A percentile compares a stretch with the other conserved stretches of the same genome.
Conservation (phyloP, 164 flowering plant species). For the Malania oleifera region DNA sequence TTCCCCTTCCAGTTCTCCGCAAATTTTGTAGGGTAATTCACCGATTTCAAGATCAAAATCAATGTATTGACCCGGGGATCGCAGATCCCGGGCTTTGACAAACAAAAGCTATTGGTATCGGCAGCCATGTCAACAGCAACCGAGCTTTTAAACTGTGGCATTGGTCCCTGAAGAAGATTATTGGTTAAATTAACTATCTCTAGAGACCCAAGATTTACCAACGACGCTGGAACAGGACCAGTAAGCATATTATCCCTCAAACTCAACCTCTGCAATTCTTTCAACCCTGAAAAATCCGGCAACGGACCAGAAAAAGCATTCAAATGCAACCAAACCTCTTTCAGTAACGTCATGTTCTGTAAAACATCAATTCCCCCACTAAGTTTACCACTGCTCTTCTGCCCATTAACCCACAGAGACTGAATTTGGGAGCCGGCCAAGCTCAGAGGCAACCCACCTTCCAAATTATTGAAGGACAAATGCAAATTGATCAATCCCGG, state of each 20-base stretch:
- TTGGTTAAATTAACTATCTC: slow-evolving; percentile 63
- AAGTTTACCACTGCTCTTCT: slow-evolving; percentile 35
- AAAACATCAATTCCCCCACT: slow-evolving; percentile 59
- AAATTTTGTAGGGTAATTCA: slow-evolving; percentile 52
- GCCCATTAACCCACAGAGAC: slow-evolving; percentile 90
- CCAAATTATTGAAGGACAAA: slow-evolving; percentile 55
- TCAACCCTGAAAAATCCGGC: slow-evolving; percentile 66
- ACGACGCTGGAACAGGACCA: slow-evolving; percentile 70
- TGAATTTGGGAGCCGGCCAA: slow-evolving; percentile 49
- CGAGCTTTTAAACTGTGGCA: slow-evolving; percentile 47
- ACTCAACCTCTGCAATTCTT: slow-evolving; percentile 39
- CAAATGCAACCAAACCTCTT: slow-evolving; percentile 70
- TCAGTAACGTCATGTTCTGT: slow-evolving; percentile 65
- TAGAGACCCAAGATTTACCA: slow-evolving; percentile 44
- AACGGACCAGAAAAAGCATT: slow-evolving; percentile 80
- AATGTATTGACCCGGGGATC: slow-evolving; percentile 50
- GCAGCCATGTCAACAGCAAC: slow-evolving; percentile 44
- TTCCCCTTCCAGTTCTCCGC: slow-evolving; percentile 66
- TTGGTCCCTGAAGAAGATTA: slow-evolving; percentile 79
- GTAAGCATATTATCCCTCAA: slow-evolving; percentile 75
- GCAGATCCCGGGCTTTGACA: slow-evolving; percentile 59
- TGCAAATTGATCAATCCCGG: slow-evolving; percentile 56
- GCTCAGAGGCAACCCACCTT: slow-evolving; percentile 60
- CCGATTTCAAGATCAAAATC: slow-evolving; percentile 42
- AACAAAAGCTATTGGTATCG: slow-evolving; percentile 53